Evolutionary conservation across 805 yeast species (phyloP), one percentile per base, ranked within the genome.

Genomic region (Sugiyamaella smithiae): DNA sequence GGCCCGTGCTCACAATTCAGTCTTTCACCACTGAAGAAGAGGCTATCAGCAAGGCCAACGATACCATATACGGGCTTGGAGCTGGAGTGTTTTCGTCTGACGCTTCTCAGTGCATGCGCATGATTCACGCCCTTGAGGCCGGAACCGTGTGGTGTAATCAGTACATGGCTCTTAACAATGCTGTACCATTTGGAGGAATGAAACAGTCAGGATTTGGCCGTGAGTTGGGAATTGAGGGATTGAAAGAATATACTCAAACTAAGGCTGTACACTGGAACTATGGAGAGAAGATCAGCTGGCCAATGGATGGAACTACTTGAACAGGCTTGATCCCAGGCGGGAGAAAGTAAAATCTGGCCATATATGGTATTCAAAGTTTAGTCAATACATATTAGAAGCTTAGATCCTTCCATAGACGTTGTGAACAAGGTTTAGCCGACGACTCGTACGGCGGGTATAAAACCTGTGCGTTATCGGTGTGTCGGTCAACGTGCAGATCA

Each of bases 171-270:
- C 78, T 79, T 59, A 81, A 78, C 60, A 67, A 74, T 54, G 74
- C 74, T 56, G 80, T 84, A 46, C 91, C 91, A 22, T 85, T 85
- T 65, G 93, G 93, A 38, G 93, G 93, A 36, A 83, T 79, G 64
- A 84, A 84, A 65, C 71, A 77, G 71, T 80, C 86, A 57, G 95
- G 95, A 54, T 74, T 83, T 50, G 93, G 93, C 51, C 78, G 91
- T 58, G 93, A 85, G 68, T 71, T 85, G 54, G 90, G 93, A 40
- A 81, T 80, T 61, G 81, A 80, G 57, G 93, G 87, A 24, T 73
- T 86, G 49, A 69, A 75, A 47, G 73, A 76, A 62, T 85, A 85
- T 68, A 81, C 90, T 5, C 87, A 84, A 68, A 74, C 78, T 46
- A 86, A 85, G 72, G 81, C 90, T 43, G 78, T 86, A 45, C 86